A percentile compares a stretch with the other conserved stretches of the same genome.
These are phyloP conservation scores for Heimioporus sp. DNA, from an alignment of 768 basidiomycete species.

Conservation along the genomic window DNA sequence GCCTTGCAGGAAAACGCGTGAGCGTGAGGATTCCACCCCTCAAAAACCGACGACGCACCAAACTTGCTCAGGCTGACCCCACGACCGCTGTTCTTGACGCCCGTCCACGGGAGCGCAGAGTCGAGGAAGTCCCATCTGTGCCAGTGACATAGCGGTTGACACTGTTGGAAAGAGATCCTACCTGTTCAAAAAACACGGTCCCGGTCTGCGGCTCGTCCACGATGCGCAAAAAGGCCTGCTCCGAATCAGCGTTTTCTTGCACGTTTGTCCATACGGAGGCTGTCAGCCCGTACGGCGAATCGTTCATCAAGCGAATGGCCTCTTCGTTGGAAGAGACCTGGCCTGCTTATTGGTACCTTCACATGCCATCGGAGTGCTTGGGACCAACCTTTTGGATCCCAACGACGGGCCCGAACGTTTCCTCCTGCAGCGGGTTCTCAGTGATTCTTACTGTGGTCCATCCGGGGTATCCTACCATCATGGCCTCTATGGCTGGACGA, in stretches of 20 bases:
- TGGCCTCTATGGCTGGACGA: slow-evolving; percentile 79
- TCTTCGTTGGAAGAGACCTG: slow-evolving; percentile 84
- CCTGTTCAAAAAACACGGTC: slow-evolving; percentile 91
- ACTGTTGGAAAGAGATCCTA: slow-evolving; percentile 19
- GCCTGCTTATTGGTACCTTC: background rate
- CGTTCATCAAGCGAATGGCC: slow-evolving; percentile 91
- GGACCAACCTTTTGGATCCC: slow-evolving; percentile 83
- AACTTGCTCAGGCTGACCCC: slow-evolving; percentile 90
- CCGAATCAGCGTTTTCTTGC: slow-evolving; percentile 55
- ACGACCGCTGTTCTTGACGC: slow-evolving; percentile 89
- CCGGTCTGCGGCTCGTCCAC: slow-evolving; percentile 81
- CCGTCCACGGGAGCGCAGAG: slow-evolving; percentile 92
- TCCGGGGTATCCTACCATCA: slow-evolving; percentile 58
- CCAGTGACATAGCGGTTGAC: background rate
- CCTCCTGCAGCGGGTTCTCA: slow-evolving; percentile 47
- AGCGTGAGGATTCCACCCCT: too few species aligned
- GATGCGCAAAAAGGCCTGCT: slow-evolving; percentile 57
- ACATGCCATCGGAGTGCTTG: background rate
- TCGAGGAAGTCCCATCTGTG: slow-evolving; percentile 84
- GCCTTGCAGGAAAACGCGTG: slow-evolving; percentile 41
- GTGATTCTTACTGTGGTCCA: background rate
- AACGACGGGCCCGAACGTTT: slow-evolving; percentile 91
- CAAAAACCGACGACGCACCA: slow-evolving; percentile 46
- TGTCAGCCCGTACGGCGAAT: slow-evolving; percentile 92
- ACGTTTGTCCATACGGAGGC: slow-evolving; percentile 92